Evolutionary conservation across 345 rosid species (phyloP).

Genomic region (Aquilaria sinensis): DNA sequence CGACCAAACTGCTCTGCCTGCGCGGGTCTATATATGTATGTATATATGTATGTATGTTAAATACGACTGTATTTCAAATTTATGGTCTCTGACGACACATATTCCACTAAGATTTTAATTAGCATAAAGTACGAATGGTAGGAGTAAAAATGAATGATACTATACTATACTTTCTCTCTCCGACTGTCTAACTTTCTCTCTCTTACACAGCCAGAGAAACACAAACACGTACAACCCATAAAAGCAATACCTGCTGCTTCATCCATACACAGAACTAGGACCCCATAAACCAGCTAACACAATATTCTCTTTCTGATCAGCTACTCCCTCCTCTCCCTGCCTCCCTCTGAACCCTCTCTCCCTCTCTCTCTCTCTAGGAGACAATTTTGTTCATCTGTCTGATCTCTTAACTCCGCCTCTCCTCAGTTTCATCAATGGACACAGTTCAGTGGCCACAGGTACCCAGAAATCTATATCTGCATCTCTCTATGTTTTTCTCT

Average conservation of each 20-base stretch:
- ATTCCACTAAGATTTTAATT: not conserved
- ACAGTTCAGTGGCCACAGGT: constrained; percentile 99
- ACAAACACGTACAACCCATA: too few species aligned
- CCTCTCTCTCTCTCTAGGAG: not conserved
- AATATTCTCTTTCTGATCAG: not conserved
- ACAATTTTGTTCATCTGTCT: not conserved
- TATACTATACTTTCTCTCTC: too few species aligned
- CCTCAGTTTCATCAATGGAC: constrained; percentile 69
- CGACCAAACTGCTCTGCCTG: too few species aligned
- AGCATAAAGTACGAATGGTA: too few species aligned
- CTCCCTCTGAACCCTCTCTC: constrained; percentile 3
- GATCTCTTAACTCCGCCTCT: constrained; percentile 5
- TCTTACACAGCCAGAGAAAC: too few species aligned
- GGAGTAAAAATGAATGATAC: too few species aligned
- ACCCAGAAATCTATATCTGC: constrained; percentile 18
- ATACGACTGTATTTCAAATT: too few species aligned
- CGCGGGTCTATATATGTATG: not conserved
- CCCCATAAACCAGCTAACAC: too few species aligned
- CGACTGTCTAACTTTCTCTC: too few species aligned
- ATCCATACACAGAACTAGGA: too few species aligned
- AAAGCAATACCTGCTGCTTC: too few species aligned
- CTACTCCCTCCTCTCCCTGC: not conserved
- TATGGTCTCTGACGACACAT: not conserved
- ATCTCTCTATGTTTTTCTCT: not conserved
- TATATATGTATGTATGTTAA: not conserved